Evolutionary conservation across 768 basidiomycete species (phyloP).

Genomic region (Boletus reticuloceps): DNA sequence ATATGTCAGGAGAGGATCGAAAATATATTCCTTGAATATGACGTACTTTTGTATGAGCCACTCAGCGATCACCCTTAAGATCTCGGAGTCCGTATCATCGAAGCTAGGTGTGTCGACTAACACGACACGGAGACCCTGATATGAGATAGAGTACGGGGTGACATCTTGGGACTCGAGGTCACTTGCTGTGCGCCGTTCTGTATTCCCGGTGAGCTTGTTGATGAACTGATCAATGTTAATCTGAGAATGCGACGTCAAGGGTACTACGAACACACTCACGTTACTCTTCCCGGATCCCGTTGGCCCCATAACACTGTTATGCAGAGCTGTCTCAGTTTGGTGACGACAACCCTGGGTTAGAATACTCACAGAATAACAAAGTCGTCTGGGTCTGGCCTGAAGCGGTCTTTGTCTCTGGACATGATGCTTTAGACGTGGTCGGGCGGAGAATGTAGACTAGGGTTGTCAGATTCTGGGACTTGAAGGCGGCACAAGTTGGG

Average conservation of each 20-base stretch:
- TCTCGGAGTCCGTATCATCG: conserved; percentile 16
- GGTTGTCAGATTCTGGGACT: no score
- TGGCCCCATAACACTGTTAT: neutral
- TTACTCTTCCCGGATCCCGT: no score
- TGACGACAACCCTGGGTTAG: neutral
- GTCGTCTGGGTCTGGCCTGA: conserved; percentile 9
- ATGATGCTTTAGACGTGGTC: no score
- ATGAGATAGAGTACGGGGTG: neutral
- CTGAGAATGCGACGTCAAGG: neutral
- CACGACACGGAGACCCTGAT: neutral
- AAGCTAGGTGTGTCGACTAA: conserved; percentile 23
- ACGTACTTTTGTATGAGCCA: conserved; percentile 20
- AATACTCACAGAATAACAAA: conserved; percentile 14
- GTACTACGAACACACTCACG: neutral
- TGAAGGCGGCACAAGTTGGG: no score
- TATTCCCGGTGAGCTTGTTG: conserved; percentile 4
- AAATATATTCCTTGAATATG: neutral
- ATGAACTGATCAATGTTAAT: conserved; percentile 6
- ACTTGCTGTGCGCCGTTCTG: neutral
- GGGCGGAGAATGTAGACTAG: no score
- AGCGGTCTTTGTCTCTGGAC: neutral
- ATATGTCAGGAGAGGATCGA: neutral
- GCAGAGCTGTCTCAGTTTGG: neutral
- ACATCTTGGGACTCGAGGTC: conserved; percentile 6
- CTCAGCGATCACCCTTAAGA: conserved; percentile 9